A percentile compares a stretch with the other conserved stretches of the same genome.
These are phyloP conservation scores for Streptanthus diversifolius DNA, from an alignment of 345 rosid genomes.

Conservation along the genomic window DNA sequence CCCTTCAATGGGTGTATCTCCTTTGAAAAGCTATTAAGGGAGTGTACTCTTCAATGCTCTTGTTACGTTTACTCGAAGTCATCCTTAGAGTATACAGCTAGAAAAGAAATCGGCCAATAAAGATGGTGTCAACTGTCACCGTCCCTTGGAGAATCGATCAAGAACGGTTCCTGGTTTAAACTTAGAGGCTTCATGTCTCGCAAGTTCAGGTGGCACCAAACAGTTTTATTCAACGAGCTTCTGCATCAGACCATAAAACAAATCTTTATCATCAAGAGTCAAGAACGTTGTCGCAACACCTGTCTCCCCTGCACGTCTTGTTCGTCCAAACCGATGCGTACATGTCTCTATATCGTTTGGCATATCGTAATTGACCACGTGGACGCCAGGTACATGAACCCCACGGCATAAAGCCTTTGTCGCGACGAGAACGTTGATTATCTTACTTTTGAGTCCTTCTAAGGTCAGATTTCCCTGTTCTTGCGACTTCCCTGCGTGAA, in stretches of 20 bases:
- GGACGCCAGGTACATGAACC: slow-evolving; percentile 57
- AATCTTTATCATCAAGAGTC: slow-evolving; percentile 60
- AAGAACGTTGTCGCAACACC: slow-evolving; percentile 82
- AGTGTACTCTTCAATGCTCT: no score
- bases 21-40: no score
- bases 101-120: neutral
- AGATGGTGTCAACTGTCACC: neutral
- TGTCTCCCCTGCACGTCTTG: slow-evolving; percentile 80
- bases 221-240: slow-evolving; percentile 73
- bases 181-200: slow-evolving; percentile 82
- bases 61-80: neutral
- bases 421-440: slow-evolving; percentile 71
- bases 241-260: slow-evolving; percentile 80
- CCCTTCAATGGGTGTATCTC: no score
- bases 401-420: slow-evolving; percentile 76
- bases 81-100: neutral
- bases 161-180: slow-evolving; percentile 70
- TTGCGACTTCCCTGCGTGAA: slow-evolving; percentile 82
- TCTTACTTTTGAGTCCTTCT: slow-evolving; percentile 63
- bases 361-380: slow-evolving; percentile 85
- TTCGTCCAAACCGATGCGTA: slow-evolving; percentile 80
- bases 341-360: slow-evolving; percentile 65
- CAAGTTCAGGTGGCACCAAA: slow-evolving; percentile 70
- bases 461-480: slow-evolving; percentile 74
- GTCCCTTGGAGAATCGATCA: slow-evolving; percentile 52